Conservation (phyloP, 192 early-diverging fungal genomes). For the Chytriomyces sp. region DNA sequence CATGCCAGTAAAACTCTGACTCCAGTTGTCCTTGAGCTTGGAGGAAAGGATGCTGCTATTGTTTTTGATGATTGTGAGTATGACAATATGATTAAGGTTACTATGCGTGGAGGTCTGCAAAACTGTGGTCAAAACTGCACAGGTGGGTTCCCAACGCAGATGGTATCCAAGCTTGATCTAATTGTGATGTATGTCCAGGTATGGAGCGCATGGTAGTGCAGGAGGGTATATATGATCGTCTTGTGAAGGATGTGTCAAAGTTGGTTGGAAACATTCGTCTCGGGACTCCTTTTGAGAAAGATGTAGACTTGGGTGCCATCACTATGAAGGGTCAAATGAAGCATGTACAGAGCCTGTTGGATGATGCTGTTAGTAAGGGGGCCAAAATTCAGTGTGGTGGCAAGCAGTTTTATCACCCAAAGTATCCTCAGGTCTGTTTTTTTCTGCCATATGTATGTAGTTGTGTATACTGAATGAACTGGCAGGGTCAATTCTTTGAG, state of each 20-base stretch:
- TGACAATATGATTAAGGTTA: conserved; percentile 64
- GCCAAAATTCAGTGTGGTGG: conserved; percentile 75
- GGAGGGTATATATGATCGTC: conserved; percentile 62
- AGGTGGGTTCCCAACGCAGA: conserved; percentile 3
- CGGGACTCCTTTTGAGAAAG: conserved; percentile 70
- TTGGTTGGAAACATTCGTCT: conserved; percentile 66
- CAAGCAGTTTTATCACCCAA: conserved; percentile 65
- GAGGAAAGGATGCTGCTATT: conserved; percentile 88
- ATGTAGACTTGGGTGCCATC: conserved; percentile 83
- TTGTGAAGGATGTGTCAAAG: conserved; percentile 64
- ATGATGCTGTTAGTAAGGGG: conserved; percentile 77
- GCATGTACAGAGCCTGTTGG: conserved; percentile 63
- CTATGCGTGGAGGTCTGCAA: conserved; percentile 85
- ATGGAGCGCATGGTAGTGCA: conserved; percentile 84
- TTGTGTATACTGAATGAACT: too few relatives aligned
- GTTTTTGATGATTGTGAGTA: conserved; percentile 75
- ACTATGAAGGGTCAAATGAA: conserved; percentile 70
- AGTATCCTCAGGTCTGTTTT: conserved; percentile 52
- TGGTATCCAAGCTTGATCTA: not conserved
- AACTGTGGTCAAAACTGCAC: conserved; percentile 87
- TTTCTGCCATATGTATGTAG: too few relatives aligned
- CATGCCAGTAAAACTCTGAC: conserved; percentile 73
- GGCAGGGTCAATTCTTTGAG: conserved; percentile 39
- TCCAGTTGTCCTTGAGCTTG: conserved; percentile 86
- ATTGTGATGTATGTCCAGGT: conserved; percentile 45